Evolutionary conservation across 129 eudicot species (phyloP), one percentile per base, ranked within the genome.

Genomic region (Flaveria robusta): DNA sequence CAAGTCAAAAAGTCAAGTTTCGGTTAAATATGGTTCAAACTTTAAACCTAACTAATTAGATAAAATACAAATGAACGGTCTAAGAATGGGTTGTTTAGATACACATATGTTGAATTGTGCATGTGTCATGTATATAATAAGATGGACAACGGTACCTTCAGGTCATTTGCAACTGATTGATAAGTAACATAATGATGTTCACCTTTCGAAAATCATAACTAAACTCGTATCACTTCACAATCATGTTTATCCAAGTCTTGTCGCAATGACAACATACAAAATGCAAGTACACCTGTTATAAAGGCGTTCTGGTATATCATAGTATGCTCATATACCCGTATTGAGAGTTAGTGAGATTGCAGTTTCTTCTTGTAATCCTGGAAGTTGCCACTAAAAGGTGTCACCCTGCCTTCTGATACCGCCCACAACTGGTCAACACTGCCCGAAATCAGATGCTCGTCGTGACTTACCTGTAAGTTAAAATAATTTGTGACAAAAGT

Each of bases 351-450:
- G 63, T 26, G 66, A 55, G 67, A 85, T 76, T 91, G 99, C 41
- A 91, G 83, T 60, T 85, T 62, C 87, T 94, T 94, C 86, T 94
- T 94, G 93, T 94, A 91, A 77, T 94, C 99, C 73, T 87, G 89
- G 94, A 94, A 94, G 1, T 85, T 87, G 71, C 99, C 99, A 60
- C 56, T 80, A 65, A 94, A 94, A 10, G 99, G 99, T 5, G 90
- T 82, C 76, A 86, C 91, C 81, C 63, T 84, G 71, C 99, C 97
- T 49, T 91, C 90, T 6, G 97, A 87, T 41, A 94, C 99, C 7
- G 82, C 97, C 99, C 99, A 94, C 65, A 94, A 79, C 87, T 94
- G 94, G 66, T 94, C 97, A 54, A 94, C 99, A 51, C 99, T 94
- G 58, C 97, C 97, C 6, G 97, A 94, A 39, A 91, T 94, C 76